Evolutionary conservation across 805 yeast genomes (phyloP).

Genomic region (Candida methanosorbosa): DNA sequence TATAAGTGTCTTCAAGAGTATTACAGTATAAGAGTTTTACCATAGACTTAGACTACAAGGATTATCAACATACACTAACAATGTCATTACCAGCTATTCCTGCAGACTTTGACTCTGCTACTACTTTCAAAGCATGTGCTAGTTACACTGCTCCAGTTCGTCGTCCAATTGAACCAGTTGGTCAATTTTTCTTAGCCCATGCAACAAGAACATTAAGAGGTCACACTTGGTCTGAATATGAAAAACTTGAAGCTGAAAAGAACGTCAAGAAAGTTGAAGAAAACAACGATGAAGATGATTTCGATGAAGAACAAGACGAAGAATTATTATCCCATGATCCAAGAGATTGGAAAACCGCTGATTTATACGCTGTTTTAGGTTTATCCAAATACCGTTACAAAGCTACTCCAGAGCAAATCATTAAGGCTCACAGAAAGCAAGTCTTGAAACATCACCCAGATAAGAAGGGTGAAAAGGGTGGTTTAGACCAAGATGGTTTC

Average conservation of each 20-base stretch:
- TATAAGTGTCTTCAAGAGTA: no score
- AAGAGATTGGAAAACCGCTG: conserved; percentile 96
- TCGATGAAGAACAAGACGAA: conserved; percentile 62
- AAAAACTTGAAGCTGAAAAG: conserved; percentile 84
- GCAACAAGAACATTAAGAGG: conserved; percentile 94
- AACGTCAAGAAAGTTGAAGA: conserved; percentile 69
- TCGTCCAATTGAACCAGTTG: conserved; percentile 93
- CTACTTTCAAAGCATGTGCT: conserved; percentile 39
- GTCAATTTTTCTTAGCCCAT: conserved; percentile 91
- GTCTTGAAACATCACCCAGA: conserved; percentile 98
- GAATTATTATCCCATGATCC: conserved; percentile 84
- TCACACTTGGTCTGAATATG: conserved; percentile 98
- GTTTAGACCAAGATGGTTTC: conserved; percentile 88
- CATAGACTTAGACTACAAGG: no score
- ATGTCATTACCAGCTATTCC: conserved; percentile 48
- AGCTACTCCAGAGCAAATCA: conserved; percentile 88
- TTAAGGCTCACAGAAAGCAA: conserved; percentile 94
- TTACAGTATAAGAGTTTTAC: no score
- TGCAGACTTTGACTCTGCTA: conserved; percentile 36
- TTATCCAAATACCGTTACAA: conserved; percentile 81
- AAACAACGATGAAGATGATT: conserved; percentile 46
- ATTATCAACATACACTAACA: no score
- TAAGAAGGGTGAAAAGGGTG: conserved; percentile 87
- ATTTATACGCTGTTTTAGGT: conserved; percentile 94
- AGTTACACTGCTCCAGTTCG: conserved; percentile 53